phyloP scores from a whole-genome alignment of 441 rosid species.

The Adansonia gregorii region DNA sequence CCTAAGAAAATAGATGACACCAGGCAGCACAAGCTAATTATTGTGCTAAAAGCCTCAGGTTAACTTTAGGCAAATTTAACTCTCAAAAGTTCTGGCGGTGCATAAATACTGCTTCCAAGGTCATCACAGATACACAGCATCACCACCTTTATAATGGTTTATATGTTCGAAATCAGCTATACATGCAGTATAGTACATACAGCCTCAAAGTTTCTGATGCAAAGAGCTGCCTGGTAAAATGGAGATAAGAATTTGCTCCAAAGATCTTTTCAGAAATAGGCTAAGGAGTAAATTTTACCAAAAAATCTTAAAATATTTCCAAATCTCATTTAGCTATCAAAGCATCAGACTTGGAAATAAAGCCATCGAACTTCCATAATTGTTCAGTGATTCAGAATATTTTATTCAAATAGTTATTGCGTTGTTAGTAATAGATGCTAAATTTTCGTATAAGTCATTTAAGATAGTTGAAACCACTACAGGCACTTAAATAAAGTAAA shows the following conservation, averaged over 20 bases:
- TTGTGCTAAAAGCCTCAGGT: not conserved
- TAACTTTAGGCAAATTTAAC: not conserved
- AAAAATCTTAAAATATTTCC: not conserved
- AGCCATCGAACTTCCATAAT: not conserved
- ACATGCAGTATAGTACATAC: not conserved
- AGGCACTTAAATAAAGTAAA: not conserved
- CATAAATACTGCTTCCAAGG: slow-evolving; percentile 3
- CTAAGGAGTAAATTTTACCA: not conserved
- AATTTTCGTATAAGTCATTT: not conserved
- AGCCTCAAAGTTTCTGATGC: not conserved
- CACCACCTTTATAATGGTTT: slow-evolving; percentile 12
- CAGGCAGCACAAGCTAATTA: not conserved
- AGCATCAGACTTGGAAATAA: not conserved
- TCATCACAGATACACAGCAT: not conserved
- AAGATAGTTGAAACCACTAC: not conserved
- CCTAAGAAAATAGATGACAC: not conserved
- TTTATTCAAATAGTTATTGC: not conserved
- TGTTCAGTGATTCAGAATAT: not conserved
- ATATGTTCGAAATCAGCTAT: not conserved
- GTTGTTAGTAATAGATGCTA: not conserved
- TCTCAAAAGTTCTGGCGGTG: not conserved
- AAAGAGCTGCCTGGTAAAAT: not conserved
- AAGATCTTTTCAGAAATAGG: not conserved
- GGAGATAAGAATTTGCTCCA: not conserved
- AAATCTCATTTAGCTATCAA: not conserved